These are phyloP conservation scores for Aquilaria agallochum DNA, from an alignment of 441 rosid species.

Conservation along the genomic window DNA sequence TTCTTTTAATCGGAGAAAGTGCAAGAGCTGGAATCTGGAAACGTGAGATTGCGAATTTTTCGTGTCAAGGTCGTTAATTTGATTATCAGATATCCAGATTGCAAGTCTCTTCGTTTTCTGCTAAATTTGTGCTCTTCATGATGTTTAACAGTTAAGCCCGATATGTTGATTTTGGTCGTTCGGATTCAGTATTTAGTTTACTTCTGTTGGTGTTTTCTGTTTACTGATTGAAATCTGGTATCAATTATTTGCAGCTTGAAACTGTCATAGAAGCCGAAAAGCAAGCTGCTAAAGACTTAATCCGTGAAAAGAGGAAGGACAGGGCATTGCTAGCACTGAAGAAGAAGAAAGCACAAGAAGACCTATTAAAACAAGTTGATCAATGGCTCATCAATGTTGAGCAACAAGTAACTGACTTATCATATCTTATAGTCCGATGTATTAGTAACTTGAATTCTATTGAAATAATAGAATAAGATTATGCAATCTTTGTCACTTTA, in stretches of 20 bases:
- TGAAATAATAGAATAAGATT: background rate
- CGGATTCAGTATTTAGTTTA: background rate
- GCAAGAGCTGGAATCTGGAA: no score
- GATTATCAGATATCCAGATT: no score
- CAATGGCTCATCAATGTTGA: slow-evolving; percentile 94
- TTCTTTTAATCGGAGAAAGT: background rate
- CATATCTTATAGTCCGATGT: background rate
- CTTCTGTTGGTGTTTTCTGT: background rate
- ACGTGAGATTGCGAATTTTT: no score
- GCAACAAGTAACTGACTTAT: slow-evolving; percentile 54
- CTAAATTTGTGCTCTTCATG: no score
- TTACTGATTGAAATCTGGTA: slow-evolving; percentile 3
- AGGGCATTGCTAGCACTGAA: slow-evolving; percentile 85
- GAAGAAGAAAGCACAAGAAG: slow-evolving; percentile 90
- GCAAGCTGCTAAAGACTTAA: slow-evolving; percentile 81
- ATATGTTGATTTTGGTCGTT: background rate
- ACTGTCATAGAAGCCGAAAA: slow-evolving; percentile 85
- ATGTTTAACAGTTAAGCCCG: no score
- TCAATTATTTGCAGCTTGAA: slow-evolving; percentile 49
- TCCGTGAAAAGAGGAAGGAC: slow-evolving; percentile 74
- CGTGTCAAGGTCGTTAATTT: no score
- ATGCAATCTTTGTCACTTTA: no score
- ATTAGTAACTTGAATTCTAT: no score
- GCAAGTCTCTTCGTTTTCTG: no score
- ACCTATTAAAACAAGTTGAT: slow-evolving; percentile 85